Evolutionary conservation across 345 rosid species (phyloP).

Genomic region (Adansonia digitata): DNA sequence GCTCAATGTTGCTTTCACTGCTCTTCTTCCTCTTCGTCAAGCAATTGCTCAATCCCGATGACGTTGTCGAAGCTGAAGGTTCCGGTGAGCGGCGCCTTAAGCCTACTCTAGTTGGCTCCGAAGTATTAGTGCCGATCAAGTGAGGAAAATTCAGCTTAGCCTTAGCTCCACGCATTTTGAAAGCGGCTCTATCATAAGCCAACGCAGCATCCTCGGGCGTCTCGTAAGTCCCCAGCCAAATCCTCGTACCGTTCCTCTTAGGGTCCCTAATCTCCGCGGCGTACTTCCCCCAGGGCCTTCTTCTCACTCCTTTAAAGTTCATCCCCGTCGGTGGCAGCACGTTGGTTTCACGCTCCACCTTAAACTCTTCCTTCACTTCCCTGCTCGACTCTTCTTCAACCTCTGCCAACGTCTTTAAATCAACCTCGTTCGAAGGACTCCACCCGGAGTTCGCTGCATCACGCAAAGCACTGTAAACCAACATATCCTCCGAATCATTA

Average conservation of each 20-base stretch:
- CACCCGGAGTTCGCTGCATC: constrained; percentile 23
- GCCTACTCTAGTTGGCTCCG: constrained; percentile 39
- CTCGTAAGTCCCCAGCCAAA: constrained; percentile 69
- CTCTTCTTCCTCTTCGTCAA: background rate
- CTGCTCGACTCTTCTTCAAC: background rate
- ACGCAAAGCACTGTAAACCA: constrained; percentile 19
- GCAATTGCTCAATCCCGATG: background rate
- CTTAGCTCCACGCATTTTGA: constrained; percentile 45
- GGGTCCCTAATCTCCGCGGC: constrained; percentile 71
- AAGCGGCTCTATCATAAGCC: constrained; percentile 57
- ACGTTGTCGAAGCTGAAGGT: background rate
- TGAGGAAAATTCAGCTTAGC: constrained; percentile 60
- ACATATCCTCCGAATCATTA: constrained; percentile 25
- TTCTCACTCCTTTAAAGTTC: constrained; percentile 27
- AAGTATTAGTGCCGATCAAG: constrained; percentile 37
- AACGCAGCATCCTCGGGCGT: constrained; percentile 56
- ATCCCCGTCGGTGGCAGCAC: background rate
- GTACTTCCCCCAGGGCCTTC: constrained; percentile 67
- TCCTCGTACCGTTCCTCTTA: constrained; percentile 59
- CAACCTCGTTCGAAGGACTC: constrained; percentile 12
- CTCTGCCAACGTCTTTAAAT: background rate
- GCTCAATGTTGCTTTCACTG: background rate
- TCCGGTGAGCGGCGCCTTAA: constrained; percentile 35
- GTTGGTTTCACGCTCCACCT: background rate
- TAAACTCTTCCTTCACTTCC: background rate